Evolutionary conservation across 2,329 filamentous ascomycete species (phyloP), one percentile per base, ranked within the genome.

Genomic region (Alternaria gansuensis): DNA sequence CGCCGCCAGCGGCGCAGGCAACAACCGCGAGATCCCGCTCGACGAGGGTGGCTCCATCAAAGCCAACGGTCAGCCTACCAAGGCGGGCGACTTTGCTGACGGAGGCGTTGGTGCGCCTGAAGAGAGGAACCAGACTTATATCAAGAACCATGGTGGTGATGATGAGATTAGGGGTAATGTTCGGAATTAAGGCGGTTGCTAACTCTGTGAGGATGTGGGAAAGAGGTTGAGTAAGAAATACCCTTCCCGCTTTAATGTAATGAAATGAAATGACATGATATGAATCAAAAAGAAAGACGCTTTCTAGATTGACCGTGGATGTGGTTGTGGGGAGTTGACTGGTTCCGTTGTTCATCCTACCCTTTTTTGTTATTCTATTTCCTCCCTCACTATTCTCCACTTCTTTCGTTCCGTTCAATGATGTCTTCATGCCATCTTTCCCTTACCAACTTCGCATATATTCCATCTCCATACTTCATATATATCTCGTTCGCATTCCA

Each of bases 101-200:
- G 81, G 83, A 59, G 82, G 82, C 26, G 64, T 68, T 0, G 82
- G 82, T 2, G 82, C 81, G 13, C 82, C 81, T 3, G 82, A 83
- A 71, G 77, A 77, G 51, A 81, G 82, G 68, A 74, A 73, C 33
- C 58, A 68, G 28, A 66, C 74, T 11, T 77, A 75, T 54, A 75
- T 72, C n/a, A 71, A 76, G 62, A 74, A 75, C 24, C 71, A 78
- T 8, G 72, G 70, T 11, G 81, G 81, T 8, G 71, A 78, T 44
- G 74, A 82, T 65, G 73, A 77, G 54, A 75, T 81, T 11, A 63
- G 75, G 55, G 72, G 66, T 17, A 81, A 81, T 66, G 67, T 80
- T 29, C 69, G 78, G 64, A 76, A 78, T 24, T 59, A 51, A n/a
- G 31, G 11, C 29, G 33, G 23, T 48, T 29, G 28, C 13, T 41